Conservation (phyloP, 352 stramenopile genomes). For the Pythium guiyangense region DNA sequence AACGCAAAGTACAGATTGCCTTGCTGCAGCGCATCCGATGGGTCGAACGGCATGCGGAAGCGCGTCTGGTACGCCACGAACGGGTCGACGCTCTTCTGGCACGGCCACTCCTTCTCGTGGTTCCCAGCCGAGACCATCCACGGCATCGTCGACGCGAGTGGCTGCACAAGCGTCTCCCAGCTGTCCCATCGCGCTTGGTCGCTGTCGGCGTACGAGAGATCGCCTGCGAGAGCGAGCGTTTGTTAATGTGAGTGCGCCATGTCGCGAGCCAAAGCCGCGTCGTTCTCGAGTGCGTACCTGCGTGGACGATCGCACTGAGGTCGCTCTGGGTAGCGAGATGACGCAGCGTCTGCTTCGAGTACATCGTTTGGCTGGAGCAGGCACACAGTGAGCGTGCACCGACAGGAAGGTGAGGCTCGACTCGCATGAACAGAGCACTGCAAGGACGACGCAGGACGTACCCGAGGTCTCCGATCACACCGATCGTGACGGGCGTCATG, state of each 20-base stretch:
- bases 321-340: constrained; percentile 40
- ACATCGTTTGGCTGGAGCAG: constrained; percentile 68
- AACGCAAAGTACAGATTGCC: constrained; percentile 84
- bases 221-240: no score
- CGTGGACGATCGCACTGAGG: constrained; percentile 38
- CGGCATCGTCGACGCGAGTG: constrained; percentile 36
- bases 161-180: constrained; percentile 72
- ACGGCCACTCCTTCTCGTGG: constrained; percentile 66
- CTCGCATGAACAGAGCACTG: no score
- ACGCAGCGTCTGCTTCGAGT: constrained; percentile 80
- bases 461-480: constrained; percentile 88
- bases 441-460: constrained; percentile 9
- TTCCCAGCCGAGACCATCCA: constrained; percentile 70
- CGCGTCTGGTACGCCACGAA: constrained; percentile 73
- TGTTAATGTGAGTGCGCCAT: no score
- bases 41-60: constrained; percentile 70
- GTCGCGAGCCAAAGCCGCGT: no score
- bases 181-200: constrained; percentile 72
- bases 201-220: constrained; percentile 80
- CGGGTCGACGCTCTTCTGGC: constrained; percentile 21
- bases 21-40: constrained; percentile 21
- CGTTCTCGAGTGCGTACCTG: no score
- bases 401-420: background rate
- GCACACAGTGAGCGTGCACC: no score
- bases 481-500: constrained; percentile 61